Percentiles rank a stretch among this genome's conserved stretches.
phyloP scores from a whole-genome alignment of 805 yeast genomes.

The Candida tallmaniae region DNA sequence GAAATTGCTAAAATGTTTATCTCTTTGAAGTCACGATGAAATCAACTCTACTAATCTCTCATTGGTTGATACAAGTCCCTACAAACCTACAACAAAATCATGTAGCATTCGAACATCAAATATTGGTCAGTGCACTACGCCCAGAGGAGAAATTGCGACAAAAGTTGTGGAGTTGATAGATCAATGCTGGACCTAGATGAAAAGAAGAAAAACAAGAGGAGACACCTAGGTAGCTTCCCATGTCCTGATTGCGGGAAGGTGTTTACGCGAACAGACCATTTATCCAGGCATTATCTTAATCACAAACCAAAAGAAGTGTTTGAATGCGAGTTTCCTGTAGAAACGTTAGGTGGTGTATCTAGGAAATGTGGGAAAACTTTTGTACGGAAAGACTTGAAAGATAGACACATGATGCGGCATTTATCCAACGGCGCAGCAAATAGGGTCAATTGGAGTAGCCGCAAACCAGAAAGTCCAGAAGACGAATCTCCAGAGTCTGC shows the following conservation, averaged over 20 bases:
- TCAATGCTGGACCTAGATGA: neutral
- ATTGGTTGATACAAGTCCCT: too few species aligned
- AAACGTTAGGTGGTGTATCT: slow-evolving; percentile 33
- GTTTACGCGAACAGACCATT: slow-evolving; percentile 59
- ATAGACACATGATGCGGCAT: slow-evolving; percentile 34
- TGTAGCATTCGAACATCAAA: too few species aligned
- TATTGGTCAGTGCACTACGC: too few species aligned
- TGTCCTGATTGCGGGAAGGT: slow-evolving; percentile 48
- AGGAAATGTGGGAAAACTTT: slow-evolving; percentile 54
- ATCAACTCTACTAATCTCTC: too few species aligned
- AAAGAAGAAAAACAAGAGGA: slow-evolving; percentile 6
- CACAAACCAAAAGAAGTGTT: slow-evolving; percentile 53
- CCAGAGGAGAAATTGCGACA: too few species aligned
- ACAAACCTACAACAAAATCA: too few species aligned
- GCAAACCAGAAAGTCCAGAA: neutral
- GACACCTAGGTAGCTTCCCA: slow-evolving; percentile 26
- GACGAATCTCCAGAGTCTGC: neutral
- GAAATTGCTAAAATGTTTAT: too few species aligned
- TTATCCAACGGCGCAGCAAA: slow-evolving; percentile 6
- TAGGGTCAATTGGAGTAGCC: slow-evolving; percentile 12
- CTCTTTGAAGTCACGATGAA: too few species aligned
- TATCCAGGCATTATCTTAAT: slow-evolving; percentile 60
- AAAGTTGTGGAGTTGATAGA: too few species aligned
- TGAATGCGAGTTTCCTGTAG: slow-evolving; percentile 49
- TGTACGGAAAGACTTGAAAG: slow-evolving; percentile 56